Evolutionary conservation across 116 monocot genomes (phyloP), one percentile per base, ranked within the genome.

Genomic region (Posidonia oceanica): DNA sequence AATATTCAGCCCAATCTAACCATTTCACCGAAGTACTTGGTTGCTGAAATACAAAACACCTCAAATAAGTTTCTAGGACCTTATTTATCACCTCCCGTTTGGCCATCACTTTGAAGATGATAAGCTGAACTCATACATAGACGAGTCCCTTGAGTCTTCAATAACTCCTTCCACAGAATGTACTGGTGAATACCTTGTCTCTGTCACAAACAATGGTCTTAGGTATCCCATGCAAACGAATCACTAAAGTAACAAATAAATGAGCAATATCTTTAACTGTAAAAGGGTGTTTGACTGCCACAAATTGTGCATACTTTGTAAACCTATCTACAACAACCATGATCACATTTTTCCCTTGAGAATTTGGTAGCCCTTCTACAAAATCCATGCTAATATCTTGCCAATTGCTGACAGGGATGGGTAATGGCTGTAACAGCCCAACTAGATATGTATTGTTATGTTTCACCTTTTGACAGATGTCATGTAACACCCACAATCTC

Each of bases 311-410:
- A 38, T 62, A 69, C 37, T 76, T 76, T 18, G 60, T 29, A 0
- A 69, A 3, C 16, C 38, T 2, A 14, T 77, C 70, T 0, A 71
- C 36, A 0, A 77, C 65, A 1, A 71, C 70, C 23, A 64, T 5
- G 6, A 71, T 55, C 3, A 22, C 1, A 22, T 15, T 15, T 1
- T 23, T 15, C 1, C 70, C 70, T 23, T 42, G 6, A 0, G 69
- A 76, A 38, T 3, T 12, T 7, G 69, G 70, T 21, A 69, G 52
- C 1, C 18, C 76, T n/a, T 60, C 36, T 5, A 76, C 54, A 16
- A 69, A 75, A 52, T 76, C 76, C 62, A 69, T 69, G 5, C 12
- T 21, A 2, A 76, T 52, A 14, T 60, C 36, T 4, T 0, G 4
- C 71, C 76, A 71, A 2, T 56, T 59, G 20, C 8, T 5, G 5